Percentiles rank a stretch among this genome's conserved stretches.
phyloP scores from a whole-genome alignment of 2,329 filamentous ascomycete genomes.

The Periconia sp. region DNA sequence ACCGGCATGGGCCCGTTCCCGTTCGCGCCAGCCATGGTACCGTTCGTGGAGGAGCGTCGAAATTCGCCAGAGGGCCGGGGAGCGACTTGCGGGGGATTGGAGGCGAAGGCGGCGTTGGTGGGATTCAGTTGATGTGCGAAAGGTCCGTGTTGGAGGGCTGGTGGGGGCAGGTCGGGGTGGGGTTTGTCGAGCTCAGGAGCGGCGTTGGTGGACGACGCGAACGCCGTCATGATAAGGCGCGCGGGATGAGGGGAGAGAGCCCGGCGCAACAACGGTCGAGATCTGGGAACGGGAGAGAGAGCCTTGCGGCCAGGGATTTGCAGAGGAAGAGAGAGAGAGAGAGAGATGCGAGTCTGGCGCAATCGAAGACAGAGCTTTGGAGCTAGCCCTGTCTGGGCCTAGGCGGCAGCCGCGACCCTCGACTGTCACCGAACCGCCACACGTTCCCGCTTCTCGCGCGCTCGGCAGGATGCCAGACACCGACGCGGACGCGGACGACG shows the following conservation, averaged over 20 bases:
- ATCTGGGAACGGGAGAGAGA: not conserved
- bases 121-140: conserved; percentile 36
- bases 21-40: conserved; percentile 43
- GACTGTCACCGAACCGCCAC: too few relatives aligned
- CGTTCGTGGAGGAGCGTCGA: conserved; percentile 32
- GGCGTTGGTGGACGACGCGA: conserved; percentile 26
- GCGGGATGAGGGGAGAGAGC: conserved; percentile 8
- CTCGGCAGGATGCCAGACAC: too few relatives aligned
- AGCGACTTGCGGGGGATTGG: conserved; percentile 26
- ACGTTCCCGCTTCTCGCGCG: too few relatives aligned
- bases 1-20: conserved; percentile 45
- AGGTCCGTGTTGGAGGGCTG: conserved; percentile 28
- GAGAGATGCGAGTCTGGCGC: too few relatives aligned
- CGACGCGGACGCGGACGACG: too few relatives aligned
- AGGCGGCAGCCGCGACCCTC: too few relatives aligned
- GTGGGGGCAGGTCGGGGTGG: conserved; percentile 40
- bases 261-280: not conserved
- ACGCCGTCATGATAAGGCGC: conserved; percentile 31
- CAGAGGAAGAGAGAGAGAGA: too few relatives aligned
- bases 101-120: conserved; percentile 20
- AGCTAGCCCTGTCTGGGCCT: too few relatives aligned
- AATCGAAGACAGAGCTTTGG: too few relatives aligned
- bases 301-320: too few relatives aligned
- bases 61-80: conserved; percentile 40
- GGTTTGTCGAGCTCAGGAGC: conserved; percentile 29